Evolutionary conservation across 208 protist genomes (phyloP).

Genomic region (Crithidia mellificae): DNA sequence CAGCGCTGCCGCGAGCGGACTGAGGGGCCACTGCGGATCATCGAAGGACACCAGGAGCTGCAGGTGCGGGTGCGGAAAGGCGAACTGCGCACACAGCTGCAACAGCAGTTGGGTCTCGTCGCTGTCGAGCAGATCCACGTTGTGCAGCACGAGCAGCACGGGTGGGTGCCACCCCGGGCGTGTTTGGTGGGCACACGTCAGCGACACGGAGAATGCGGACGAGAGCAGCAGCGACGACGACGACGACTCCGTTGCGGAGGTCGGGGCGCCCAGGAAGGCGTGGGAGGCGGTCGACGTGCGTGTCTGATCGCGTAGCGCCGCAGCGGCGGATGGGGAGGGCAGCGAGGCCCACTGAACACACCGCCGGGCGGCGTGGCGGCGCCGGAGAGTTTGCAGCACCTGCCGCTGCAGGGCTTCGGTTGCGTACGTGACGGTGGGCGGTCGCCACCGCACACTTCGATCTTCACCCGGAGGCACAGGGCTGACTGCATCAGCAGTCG

Average conservation of each 20-base stretch:
- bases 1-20: constrained; percentile 33
- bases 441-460: constrained; percentile 13
- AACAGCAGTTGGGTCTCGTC: constrained; percentile 39
- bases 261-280: no score
- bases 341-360: constrained; percentile 47
- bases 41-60: constrained; percentile 68
- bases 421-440: constrained; percentile 17
- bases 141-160: constrained; percentile 64
- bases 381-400: constrained; percentile 17
- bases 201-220: not conserved
- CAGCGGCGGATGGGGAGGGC: constrained; percentile 28
- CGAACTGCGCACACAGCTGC: constrained; percentile 42
- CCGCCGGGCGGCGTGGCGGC: constrained; percentile 18
- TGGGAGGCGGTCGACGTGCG: no score
- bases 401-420: constrained; percentile 21
- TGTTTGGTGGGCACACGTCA: constrained; percentile 3
- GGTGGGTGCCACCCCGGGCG: constrained; percentile 23
- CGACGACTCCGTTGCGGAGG: no score
- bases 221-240: no score
- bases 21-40: constrained; percentile 53
- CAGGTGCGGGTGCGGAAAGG: constrained; percentile 41
- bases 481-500: no score
- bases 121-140: constrained; percentile 60
- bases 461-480: no score
- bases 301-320: constrained; percentile 4